These are phyloP conservation scores for Holtermanniella nyarrowii DNA, from an alignment of 768 basidiomycete genomes.

Conservation along the genomic window DNA sequence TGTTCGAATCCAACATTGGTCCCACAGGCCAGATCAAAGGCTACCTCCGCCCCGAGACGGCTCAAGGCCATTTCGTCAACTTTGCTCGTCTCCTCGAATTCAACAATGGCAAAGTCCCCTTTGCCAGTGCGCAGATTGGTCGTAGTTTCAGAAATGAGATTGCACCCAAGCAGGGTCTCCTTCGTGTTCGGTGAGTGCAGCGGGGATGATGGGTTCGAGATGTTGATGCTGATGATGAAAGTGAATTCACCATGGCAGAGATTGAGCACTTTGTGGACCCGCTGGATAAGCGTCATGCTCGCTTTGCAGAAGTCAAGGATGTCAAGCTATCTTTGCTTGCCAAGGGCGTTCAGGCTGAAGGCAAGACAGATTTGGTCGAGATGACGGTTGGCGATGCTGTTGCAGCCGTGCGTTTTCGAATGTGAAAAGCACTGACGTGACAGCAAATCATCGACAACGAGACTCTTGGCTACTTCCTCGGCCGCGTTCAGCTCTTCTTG, in stretches of 20 bases:
- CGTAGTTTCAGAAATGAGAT: constrained; percentile 97
- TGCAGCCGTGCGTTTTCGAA: constrained; percentile 41
- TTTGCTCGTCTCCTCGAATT: constrained; percentile 93
- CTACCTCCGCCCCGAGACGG: constrained; percentile 93
- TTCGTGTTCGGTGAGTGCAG: constrained; percentile 63
- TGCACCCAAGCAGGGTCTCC: constrained; percentile 85
- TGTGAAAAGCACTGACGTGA: background rate
- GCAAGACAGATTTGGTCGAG: constrained; percentile 53
- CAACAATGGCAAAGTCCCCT: constrained; percentile 93
- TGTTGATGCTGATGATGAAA: constrained; percentile 7
- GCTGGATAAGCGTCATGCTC: constrained; percentile 70
- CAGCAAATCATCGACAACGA: constrained; percentile 83
- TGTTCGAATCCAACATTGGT: constrained; percentile 96
- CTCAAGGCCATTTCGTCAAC: constrained; percentile 97
- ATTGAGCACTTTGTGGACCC: constrained; percentile 99
- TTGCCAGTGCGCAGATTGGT: constrained; percentile 94
- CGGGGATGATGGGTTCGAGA: background rate
- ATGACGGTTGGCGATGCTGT: constrained; percentile 87
- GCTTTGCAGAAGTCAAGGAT: constrained; percentile 72
- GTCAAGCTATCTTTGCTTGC: constrained; percentile 67
- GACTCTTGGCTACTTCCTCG: constrained; percentile 95
- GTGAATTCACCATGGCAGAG: constrained; percentile 98
- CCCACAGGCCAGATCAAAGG: constrained; percentile 95
- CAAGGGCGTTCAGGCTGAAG: constrained; percentile 68
- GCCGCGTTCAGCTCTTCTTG: constrained; percentile 80